Conservation (phyloP, 768 basidiomycete species). For the Russula foetens region DNA sequence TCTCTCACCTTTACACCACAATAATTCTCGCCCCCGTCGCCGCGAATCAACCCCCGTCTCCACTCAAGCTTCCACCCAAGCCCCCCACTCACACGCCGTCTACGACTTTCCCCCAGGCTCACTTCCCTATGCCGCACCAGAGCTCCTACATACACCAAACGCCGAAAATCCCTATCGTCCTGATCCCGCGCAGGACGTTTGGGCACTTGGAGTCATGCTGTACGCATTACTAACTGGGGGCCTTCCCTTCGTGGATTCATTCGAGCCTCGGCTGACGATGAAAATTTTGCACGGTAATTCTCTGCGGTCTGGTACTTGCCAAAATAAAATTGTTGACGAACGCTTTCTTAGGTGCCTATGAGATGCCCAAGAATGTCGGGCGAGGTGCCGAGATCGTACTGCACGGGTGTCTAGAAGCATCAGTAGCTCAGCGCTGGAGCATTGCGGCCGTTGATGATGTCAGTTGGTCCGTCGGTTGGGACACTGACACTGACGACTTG, state of each 20-base stretch:
- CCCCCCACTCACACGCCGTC: slow-evolving; percentile 27
- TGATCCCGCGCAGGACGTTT: slow-evolving; percentile 83
- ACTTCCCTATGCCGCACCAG: slow-evolving; percentile 85
- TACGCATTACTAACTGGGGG: slow-evolving; percentile 76
- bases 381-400: slow-evolving; percentile 62
- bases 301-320: slow-evolving; percentile 21
- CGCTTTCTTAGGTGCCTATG: slow-evolving; percentile 46
- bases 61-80: slow-evolving; percentile 20
- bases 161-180: slow-evolving; percentile 32
- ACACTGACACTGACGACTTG: slow-evolving; percentile 35
- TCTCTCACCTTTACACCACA: slow-evolving; percentile 30
- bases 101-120: slow-evolving; percentile 67
- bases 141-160: slow-evolving; percentile 62
- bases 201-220: slow-evolving; percentile 90
- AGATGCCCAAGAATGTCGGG: slow-evolving; percentile 47
- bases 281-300: slow-evolving; percentile 77
- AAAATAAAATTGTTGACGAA: slow-evolving; percentile 14
- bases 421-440: slow-evolving; percentile 62
- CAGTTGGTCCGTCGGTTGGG: slow-evolving; percentile 76
- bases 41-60: slow-evolving; percentile 39
- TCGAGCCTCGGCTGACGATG: slow-evolving; percentile 86
- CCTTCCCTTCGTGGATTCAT: slow-evolving; percentile 85
- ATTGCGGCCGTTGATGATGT: slow-evolving; percentile 72
- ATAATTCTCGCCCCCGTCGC: slow-evolving; percentile 39
- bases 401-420: slow-evolving; percentile 68